phyloP scores from a whole-genome alignment of 2,329 filamentous ascomycete species.

The Exophiala sideris region DNA sequence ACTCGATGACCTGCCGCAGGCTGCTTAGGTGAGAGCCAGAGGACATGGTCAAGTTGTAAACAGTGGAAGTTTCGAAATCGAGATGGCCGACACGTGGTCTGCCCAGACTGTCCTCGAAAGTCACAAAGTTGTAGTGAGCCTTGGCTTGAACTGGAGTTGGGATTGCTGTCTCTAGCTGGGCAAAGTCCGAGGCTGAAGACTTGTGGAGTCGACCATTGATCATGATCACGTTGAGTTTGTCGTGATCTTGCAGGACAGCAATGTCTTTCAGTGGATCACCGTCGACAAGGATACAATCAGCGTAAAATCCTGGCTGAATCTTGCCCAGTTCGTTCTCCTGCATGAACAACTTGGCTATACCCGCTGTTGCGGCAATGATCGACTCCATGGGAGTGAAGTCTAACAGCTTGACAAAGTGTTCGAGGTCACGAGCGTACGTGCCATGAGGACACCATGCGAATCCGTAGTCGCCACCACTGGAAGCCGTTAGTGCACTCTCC shows the following conservation, averaged over 20 bases:
- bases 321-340: slow-evolving; percentile 39
- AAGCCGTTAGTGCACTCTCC: too few species aligned
- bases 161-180: too few species aligned
- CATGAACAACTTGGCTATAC: slow-evolving; percentile 43
- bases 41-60: slow-evolving; percentile 45
- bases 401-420: slow-evolving; percentile 46
- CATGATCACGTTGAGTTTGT: slow-evolving; percentile 44
- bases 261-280: slow-evolving; percentile 46
- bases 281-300: slow-evolving; percentile 46
- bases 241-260: slow-evolving; percentile 41
- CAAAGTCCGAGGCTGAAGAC: slow-evolving; percentile 22
- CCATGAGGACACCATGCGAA: slow-evolving; percentile 50
- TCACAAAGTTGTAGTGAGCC: slow-evolving; percentile 3
- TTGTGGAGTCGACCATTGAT: slow-evolving; percentile 50
- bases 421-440: slow-evolving; percentile 47
- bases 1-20: slow-evolving; percentile 50
- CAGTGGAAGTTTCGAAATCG: slow-evolving; percentile 34
- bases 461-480: slow-evolving; percentile 39
- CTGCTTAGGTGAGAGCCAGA: slow-evolving; percentile 47
- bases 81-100: slow-evolving; percentile 42
- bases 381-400: slow-evolving; percentile 45
- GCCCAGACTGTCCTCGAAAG: background rate
- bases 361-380: slow-evolving; percentile 44
- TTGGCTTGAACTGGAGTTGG: background rate
- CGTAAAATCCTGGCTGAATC: slow-evolving; percentile 42